Base-by-base conservation (phyloP, 768 basidiomycete genomes). In the Phaeotremella fagi region DNA sequence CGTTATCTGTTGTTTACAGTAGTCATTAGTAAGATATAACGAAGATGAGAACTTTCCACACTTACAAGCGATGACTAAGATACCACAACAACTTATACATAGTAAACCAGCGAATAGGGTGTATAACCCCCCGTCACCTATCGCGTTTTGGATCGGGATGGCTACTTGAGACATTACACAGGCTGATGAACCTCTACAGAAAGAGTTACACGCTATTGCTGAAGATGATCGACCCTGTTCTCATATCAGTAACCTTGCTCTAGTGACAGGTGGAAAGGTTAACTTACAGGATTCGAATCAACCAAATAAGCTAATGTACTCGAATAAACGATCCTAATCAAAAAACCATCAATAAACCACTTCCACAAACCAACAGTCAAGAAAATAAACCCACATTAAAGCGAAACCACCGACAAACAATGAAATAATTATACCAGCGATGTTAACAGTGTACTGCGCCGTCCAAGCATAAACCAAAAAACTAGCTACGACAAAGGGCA, bases 61-160 rank as follows among this genome's bases (percentile, higher is more conserved):
- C 71, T 82, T 82, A 75, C 73, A 73, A 54, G 79, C 76, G 1
- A 86, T 82, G 3, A 87, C 72, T n/a, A 85, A 57, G 20, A 86
- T 78, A 15, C 86, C 76, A 2, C 79, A 55, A 36, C 82, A 82
- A 33, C 78, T 79, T 26, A 83, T 38, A 1, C 80, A 57, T 64
- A 87, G 63, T 0, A 89, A 31, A 0, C 79, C 79, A 0, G 79
- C 77, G 75, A 82, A 85, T 2, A 87, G 77, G 0, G 85, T 84
- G 68, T 88, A 90, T 52, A 85, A 76, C 70, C 87, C 79, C 67
- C 88, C 88, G 63, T 90, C 88, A 0, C 88, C 89, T 26, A 88
- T 77, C 0, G 80, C 77, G 51, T 83, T 79, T 80, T 87, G 60
- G 15, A 90, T 76, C 0, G 87, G 87, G 0, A 86, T 82, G 0